Conservation (phyloP, 2,329 filamentous ascomycete species). For the Colletotrichum tabaci region DNA sequence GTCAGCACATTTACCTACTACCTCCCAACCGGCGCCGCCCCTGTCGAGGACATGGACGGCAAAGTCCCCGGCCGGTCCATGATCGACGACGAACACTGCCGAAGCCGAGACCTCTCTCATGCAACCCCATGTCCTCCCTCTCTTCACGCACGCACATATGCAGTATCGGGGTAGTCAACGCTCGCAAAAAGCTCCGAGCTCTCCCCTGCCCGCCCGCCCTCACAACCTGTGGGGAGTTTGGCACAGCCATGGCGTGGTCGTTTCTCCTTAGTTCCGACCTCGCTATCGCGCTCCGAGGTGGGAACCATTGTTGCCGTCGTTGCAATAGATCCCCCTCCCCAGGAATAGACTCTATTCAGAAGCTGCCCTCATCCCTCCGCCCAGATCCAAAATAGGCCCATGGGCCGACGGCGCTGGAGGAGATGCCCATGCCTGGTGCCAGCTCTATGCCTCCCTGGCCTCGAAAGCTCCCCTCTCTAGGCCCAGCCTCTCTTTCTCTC, state of each 20-base stretch:
- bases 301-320: constrained; percentile 27
- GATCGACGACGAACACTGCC: constrained; percentile 32
- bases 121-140: not conserved
- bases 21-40: constrained; percentile 6
- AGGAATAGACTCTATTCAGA: not conserved
- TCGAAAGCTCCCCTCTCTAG: constrained; percentile 14
- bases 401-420: not conserved
- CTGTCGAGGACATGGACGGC: constrained; percentile 2
- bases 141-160: constrained; percentile 2
- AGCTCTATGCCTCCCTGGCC: constrained; percentile 32
- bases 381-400: constrained; percentile 10
- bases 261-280: not conserved
- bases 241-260: not conserved
- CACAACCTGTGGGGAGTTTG: not conserved
- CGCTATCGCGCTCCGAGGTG: constrained; percentile 9
- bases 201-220: not conserved
- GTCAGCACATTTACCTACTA: not conserved
- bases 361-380: not conserved
- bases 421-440: constrained; percentile 13
- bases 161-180: not conserved
- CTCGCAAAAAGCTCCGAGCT: constrained; percentile 11
- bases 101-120: constrained; percentile 28
- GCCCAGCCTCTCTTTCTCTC: constrained; percentile 12
- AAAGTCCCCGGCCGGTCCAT: constrained; percentile 21
- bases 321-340: constrained; percentile 6